Base-by-base conservation (phyloP, 1,284 basidiomycete genomes). In the Porodaedalea pini region DNA sequence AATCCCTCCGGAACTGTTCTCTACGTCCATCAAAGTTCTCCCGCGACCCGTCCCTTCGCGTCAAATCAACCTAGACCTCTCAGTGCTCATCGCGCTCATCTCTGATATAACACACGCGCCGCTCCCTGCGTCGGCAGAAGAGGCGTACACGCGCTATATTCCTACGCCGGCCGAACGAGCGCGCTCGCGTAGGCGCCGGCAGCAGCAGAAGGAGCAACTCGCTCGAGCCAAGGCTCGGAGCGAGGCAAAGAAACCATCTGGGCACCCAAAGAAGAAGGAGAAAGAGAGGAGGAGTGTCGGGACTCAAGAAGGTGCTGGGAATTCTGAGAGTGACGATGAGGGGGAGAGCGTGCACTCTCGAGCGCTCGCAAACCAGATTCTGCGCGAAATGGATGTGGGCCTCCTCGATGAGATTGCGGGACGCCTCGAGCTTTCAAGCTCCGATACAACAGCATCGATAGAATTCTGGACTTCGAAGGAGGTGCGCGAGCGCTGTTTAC, bases 401-500 rank as follows among this genome's bases (percentile, higher is more conserved):
- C 67, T 90, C 27, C 69, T 93, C 7, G 76, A 87, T 47, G 85
- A 87, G 57, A 78, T 91, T 48, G 71, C 72, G 49, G 77, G 81
- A 43, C 75, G 75, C 31, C 67, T 85, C 1, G 59, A 65, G 0
- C 43, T 43, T 17, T 21, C 56, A 6, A 21, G 36, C 19, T 23
- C 52, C 47, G 39, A 23, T 17, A n/a, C n/a, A n/a, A 4, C 19
- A 40, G 29, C 19, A 48, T 32, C 44, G 32, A 19, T 48, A 3
- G 78, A 82, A 58, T 91, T 93, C 60, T 94, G 89, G 88, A 86
- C 89, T 1, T 92, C 90, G 0, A 69, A 70, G 2, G 88, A 91
- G 66, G 89, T 89, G 1, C 78, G 83, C 36, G 79, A 81, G 54
- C 79, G 88, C 3, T 88, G 82, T 64, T 69, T 85, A 13, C 75